These are phyloP conservation scores for Setomelanomma holmii DNA, from an alignment of 2,329 filamentous ascomycete species.

Conservation along the genomic window DNA sequence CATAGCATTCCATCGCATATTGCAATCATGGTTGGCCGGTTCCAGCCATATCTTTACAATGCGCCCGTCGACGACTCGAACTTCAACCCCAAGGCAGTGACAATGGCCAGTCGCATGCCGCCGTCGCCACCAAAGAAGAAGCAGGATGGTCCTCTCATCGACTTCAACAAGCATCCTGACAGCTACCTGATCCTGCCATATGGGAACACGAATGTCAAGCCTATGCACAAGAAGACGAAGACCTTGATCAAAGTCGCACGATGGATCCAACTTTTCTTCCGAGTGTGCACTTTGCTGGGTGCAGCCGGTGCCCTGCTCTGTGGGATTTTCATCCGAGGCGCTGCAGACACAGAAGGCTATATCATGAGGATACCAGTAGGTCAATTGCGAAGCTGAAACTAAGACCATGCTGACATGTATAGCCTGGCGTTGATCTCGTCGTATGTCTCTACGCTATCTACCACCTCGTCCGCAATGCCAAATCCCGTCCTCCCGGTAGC, in stretches of 20 bases:
- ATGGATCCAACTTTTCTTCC: slow-evolving; percentile 71
- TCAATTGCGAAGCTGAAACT: slow-evolving; percentile 8
- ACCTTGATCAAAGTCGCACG: slow-evolving; percentile 73
- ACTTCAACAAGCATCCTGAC: slow-evolving; percentile 87
- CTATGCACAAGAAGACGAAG: slow-evolving; percentile 76
- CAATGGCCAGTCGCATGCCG: slow-evolving; percentile 76
- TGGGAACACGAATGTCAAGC: slow-evolving; percentile 65
- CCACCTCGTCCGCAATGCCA: slow-evolving; percentile 75
- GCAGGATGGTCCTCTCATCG: slow-evolving; percentile 76
- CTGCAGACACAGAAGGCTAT: slow-evolving; percentile 72
- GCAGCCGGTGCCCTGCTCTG: slow-evolving; percentile 76
- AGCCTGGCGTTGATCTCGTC: slow-evolving; percentile 78
- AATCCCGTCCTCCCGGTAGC: slow-evolving; percentile 75
- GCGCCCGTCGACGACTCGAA: slow-evolving; percentile 55
- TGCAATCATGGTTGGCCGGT: slow-evolving; percentile 52
- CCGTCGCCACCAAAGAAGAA: slow-evolving; percentile 66
- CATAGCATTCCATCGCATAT: slow-evolving; percentile 27
- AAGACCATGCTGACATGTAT: slow-evolving; percentile 18
- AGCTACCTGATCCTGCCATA: slow-evolving; percentile 70
- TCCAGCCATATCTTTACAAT: slow-evolving; percentile 77
- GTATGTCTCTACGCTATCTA: slow-evolving; percentile 81
- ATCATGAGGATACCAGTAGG: slow-evolving; percentile 78
- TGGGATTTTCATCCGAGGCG: slow-evolving; percentile 76
- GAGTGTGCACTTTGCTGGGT: slow-evolving; percentile 71
- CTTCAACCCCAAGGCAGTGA: slow-evolving; percentile 90